These are phyloP conservation scores for Cordyceps pruinosa DNA, from an alignment of 2,329 filamentous ascomycete genomes.

Conservation along the genomic window DNA sequence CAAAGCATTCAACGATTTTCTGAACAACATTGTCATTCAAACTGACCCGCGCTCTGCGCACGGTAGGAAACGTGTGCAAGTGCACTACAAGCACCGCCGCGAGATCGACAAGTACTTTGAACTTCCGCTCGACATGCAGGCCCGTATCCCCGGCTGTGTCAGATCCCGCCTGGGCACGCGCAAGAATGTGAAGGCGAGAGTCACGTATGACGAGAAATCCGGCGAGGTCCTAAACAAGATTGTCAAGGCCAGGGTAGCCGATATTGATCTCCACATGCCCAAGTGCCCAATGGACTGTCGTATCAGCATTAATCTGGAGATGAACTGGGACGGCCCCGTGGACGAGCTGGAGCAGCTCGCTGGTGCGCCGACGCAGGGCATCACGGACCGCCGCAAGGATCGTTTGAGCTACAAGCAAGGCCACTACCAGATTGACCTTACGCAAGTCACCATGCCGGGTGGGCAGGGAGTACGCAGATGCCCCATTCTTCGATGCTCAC, in stretches of 20 bases:
- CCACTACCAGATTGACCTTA: slow-evolving; percentile 84
- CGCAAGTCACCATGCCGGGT: slow-evolving; percentile 63
- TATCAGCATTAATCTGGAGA: slow-evolving; percentile 91
- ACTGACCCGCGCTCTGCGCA: slow-evolving; percentile 48
- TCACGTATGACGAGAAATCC: slow-evolving; percentile 70
- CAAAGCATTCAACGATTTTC: slow-evolving; percentile 71
- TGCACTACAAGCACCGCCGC: slow-evolving; percentile 75
- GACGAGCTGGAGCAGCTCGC: slow-evolving; percentile 43
- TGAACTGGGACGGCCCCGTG: slow-evolving; percentile 68
- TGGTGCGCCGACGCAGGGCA: slow-evolving; percentile 30
- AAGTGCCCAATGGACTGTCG: slow-evolving; percentile 76
- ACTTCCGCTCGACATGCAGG: slow-evolving; percentile 53
- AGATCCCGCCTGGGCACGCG: slow-evolving; percentile 47
- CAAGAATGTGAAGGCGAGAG: slow-evolving; percentile 44
- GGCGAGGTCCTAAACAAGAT: slow-evolving; percentile 70
- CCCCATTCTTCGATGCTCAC: neutral
- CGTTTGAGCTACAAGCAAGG: slow-evolving; percentile 85
- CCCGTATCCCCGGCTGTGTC: slow-evolving; percentile 58
- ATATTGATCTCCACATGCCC: slow-evolving; percentile 83
- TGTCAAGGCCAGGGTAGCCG: slow-evolving; percentile 80
- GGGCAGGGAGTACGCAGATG: slow-evolving; percentile 31
- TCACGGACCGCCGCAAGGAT: slow-evolving; percentile 72
- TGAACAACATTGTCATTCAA: slow-evolving; percentile 63
- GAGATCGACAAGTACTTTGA: slow-evolving; percentile 83
- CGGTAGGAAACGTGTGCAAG: slow-evolving; percentile 45